Percentiles rank a stretch among this genome's conserved stretches.
phyloP scores from a whole-genome alignment of 2,329 filamentous ascomycete genomes.

The Zymoseptoria passerinii region DNA sequence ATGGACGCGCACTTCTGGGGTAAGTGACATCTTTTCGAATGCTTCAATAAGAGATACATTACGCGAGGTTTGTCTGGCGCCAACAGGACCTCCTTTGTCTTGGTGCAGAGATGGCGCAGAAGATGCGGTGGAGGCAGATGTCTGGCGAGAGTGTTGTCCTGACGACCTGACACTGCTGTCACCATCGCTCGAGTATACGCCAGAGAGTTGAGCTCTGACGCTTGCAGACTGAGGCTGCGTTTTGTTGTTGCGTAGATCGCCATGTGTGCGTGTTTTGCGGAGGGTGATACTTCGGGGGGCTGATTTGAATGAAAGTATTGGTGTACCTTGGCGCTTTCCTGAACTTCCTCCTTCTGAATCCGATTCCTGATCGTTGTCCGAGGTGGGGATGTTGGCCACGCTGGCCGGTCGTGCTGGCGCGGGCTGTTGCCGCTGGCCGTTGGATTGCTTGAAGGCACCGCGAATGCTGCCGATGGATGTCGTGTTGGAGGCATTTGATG shows the following conservation, averaged over 20 bases:
- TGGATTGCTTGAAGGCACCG: constrained; percentile 37
- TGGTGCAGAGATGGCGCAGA: constrained; percentile 12
- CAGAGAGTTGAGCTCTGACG: constrained; percentile 26
- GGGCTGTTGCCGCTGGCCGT: constrained; percentile 23
- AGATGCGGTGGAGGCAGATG: constrained; percentile 16
- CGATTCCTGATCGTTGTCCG: constrained; percentile 30
- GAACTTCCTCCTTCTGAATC: constrained; percentile 25
- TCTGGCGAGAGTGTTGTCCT: constrained; percentile 15
- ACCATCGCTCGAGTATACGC: constrained; percentile 15
- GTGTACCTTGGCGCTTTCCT: constrained; percentile 40
- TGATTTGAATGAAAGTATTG: constrained; percentile 34
- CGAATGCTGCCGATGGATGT: constrained; percentile 35
- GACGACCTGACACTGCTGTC: constrained; percentile 14
- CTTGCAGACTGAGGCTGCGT: constrained; percentile 9
- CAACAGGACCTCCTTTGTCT: constrained; percentile 18
- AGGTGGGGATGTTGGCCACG: constrained; percentile 5
- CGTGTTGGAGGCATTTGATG: constrained; percentile 37
- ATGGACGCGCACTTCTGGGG: constrained; percentile 14
- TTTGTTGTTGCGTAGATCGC: constrained; percentile 18
- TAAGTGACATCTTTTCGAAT: constrained; percentile 23
- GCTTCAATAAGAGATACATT: constrained; percentile 25
- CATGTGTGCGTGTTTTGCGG: constrained; percentile 27
- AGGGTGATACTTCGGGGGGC: constrained; percentile 19
- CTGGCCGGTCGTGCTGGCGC: constrained; percentile 6
- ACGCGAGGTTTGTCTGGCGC: constrained; percentile 20